Conservation (phyloP, 164 flowering plant species). For the Santalum album region DNA sequence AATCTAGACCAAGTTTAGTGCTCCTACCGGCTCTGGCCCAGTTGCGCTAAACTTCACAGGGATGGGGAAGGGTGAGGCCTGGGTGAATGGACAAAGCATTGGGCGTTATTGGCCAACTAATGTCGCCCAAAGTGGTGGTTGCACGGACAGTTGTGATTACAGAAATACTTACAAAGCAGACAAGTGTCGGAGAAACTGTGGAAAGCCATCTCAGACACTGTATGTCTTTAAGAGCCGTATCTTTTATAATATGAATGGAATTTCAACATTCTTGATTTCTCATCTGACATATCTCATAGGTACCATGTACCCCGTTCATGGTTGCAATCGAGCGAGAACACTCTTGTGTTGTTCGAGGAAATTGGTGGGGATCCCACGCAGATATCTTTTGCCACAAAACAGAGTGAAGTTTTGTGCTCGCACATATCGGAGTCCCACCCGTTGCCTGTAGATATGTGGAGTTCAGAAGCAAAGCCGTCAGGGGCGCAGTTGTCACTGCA, state of each 20-base stretch:
- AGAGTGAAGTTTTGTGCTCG: constrained; percentile 46
- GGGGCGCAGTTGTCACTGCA: constrained; percentile 50
- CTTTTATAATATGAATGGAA: not conserved
- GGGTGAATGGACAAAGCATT: constrained; percentile 97
- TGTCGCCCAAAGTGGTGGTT: constrained; percentile 46
- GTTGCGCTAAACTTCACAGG: constrained; percentile 78
- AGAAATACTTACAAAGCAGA: constrained; percentile 46
- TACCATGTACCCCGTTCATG: constrained; percentile 89
- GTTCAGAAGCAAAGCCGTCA: constrained; percentile 20
- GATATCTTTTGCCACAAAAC: constrained; percentile 47
- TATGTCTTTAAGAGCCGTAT: constrained; percentile 23
- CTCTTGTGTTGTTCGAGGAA: constrained; percentile 83
- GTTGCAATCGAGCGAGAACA: constrained; percentile 60
- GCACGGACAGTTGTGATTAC: constrained; percentile 61
- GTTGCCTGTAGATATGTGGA: constrained; percentile 65
- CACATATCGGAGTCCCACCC: constrained; percentile 70
- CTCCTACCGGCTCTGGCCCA: constrained; percentile 66
- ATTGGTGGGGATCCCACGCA: constrained; percentile 76
- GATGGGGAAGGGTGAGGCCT: constrained; percentile 93
- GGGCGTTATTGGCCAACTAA: constrained; percentile 92
- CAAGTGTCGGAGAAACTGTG: constrained; percentile 81
- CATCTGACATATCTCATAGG: constrained; percentile 27
- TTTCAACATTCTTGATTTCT: constrained; percentile 1
- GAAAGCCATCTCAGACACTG: constrained; percentile 73
- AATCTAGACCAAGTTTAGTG: constrained; percentile 60